Conservation (phyloP, 1,139 yeast species). For the Taphrina betulina region DNA sequence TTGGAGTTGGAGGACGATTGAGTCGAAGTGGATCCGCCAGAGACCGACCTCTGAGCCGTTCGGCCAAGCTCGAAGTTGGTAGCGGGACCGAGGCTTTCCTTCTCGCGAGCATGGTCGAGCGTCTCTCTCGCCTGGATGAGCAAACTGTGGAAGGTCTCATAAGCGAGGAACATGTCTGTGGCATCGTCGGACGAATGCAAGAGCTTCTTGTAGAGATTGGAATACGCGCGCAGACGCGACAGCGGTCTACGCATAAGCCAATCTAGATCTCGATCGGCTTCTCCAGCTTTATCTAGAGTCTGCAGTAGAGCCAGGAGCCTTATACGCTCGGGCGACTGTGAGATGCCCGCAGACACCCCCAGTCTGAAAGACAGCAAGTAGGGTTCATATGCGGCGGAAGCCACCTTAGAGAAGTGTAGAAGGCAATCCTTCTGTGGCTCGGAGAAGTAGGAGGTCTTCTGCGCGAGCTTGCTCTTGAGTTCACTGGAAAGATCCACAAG, state of each 20-base stretch:
- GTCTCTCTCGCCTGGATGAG: slow-evolving; percentile 26
- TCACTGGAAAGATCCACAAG: slow-evolving; percentile 15
- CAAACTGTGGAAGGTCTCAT: slow-evolving; percentile 24
- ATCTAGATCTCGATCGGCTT: slow-evolving; percentile 26
- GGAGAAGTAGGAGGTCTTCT: slow-evolving; percentile 12
- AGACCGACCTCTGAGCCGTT: slow-evolving; percentile 24
- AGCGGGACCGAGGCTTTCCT: neutral
- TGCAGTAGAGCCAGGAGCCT: neutral
- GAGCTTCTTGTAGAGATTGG: slow-evolving; percentile 22
- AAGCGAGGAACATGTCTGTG: slow-evolving; percentile 26
- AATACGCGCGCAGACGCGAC: slow-evolving; percentile 23
- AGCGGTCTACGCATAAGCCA: slow-evolving; percentile 32
- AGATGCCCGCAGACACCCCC: slow-evolving; percentile 6
- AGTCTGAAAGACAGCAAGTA: slow-evolving; percentile 11
- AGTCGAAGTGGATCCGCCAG: slow-evolving; percentile 30
- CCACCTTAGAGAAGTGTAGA: slow-evolving; percentile 18
- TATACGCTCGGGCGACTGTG: slow-evolving; percentile 14
- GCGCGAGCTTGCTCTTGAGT: slow-evolving; percentile 2
- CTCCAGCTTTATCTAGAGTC: slow-evolving; percentile 1
- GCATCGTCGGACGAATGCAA: slow-evolving; percentile 30
- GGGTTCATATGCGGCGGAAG: slow-evolving; percentile 10
- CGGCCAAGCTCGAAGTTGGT: neutral
- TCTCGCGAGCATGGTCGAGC: slow-evolving; percentile 15
- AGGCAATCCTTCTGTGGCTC: slow-evolving; percentile 24
- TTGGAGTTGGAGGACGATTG: slow-evolving; percentile 31